Conservation (phyloP, 108 stramenopile genomes). For the Discostella stelligeroides region DNA sequence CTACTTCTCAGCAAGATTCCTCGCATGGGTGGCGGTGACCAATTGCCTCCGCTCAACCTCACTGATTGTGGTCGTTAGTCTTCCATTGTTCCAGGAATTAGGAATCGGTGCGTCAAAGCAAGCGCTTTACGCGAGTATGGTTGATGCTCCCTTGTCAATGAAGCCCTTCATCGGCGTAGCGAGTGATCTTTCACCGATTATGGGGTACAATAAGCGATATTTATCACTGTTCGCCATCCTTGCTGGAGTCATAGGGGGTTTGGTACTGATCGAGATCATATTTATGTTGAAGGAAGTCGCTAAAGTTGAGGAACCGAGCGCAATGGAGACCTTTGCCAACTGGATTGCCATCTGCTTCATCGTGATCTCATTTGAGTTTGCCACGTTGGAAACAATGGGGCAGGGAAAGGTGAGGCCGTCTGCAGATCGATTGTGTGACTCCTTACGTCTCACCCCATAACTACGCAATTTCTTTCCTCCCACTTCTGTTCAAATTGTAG, state of each 20-base stretch:
- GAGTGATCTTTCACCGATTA: conserved; percentile 48
- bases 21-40: conserved; percentile 39
- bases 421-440: too few relatives aligned
- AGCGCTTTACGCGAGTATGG: conserved; percentile 45
- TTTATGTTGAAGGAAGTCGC: conserved; percentile 12
- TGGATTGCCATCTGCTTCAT: conserved; percentile 43
- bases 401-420: too few relatives aligned
- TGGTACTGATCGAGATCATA: conserved; percentile 26
- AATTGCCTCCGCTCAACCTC: conserved; percentile 35
- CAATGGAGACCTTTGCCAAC: conserved; percentile 42
- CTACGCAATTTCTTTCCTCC: too few relatives aligned
- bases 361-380: conserved; percentile 37
- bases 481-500: too few relatives aligned
- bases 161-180: conserved; percentile 56
- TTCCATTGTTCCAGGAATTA: conserved; percentile 42
- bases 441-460: too few relatives aligned
- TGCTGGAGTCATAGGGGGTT: conserved; percentile 28
- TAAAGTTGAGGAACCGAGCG: conserved; percentile 21
- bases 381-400: conserved; percentile 46
- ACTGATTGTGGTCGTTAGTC: conserved; percentile 41
- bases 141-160: conserved; percentile 48
- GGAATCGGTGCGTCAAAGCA: conserved; percentile 43
- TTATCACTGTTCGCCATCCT: conserved; percentile 41
- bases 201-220: conserved; percentile 49
- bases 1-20: conserved; percentile 37